These are phyloP conservation scores for Amanita brunnescens DNA, from an alignment of 768 basidiomycete genomes.

Conservation along the genomic window DNA sequence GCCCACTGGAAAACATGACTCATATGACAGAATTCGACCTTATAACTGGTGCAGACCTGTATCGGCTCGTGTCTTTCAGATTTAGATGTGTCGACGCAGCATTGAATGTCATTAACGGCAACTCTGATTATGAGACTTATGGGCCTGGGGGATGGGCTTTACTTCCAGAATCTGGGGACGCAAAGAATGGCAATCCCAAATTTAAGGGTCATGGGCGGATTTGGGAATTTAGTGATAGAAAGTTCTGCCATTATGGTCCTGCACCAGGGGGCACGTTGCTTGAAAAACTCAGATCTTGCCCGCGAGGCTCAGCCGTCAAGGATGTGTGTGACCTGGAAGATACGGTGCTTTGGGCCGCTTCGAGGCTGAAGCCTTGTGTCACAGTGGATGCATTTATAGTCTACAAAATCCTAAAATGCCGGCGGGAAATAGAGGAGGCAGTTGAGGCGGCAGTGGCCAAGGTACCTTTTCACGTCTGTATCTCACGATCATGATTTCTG, in stretches of 20 bases:
- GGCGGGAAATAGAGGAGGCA: not conserved
- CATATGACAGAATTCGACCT: not conserved
- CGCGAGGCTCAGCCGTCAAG: not conserved
- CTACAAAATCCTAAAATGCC: not conserved
- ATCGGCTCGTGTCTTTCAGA: not conserved
- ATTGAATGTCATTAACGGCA: not conserved
- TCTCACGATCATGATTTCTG: too few species aligned
- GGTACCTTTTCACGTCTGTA: not conserved
- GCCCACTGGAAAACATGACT: not conserved
- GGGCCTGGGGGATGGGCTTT: not conserved
- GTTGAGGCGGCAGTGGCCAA: not conserved
- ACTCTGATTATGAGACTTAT: not conserved
- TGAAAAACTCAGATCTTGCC: not conserved
- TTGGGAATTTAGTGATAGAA: too few species aligned
- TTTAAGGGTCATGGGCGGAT: too few species aligned
- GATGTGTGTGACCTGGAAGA: not conserved
- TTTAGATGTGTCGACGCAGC: slow-evolving; percentile 5
- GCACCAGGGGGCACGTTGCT: too few species aligned
- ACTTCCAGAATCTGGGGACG: too few species aligned
- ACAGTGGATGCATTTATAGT: too few species aligned
- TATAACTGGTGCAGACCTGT: slow-evolving; percentile 1
- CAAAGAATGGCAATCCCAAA: too few species aligned
- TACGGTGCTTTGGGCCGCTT: too few species aligned
- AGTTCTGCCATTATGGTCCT: too few species aligned
- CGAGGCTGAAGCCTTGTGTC: too few species aligned